Evolutionary conservation across 495 filamentous ascomycete genomes (phyloP).

Genomic region (Neurospora sp.): DNA sequence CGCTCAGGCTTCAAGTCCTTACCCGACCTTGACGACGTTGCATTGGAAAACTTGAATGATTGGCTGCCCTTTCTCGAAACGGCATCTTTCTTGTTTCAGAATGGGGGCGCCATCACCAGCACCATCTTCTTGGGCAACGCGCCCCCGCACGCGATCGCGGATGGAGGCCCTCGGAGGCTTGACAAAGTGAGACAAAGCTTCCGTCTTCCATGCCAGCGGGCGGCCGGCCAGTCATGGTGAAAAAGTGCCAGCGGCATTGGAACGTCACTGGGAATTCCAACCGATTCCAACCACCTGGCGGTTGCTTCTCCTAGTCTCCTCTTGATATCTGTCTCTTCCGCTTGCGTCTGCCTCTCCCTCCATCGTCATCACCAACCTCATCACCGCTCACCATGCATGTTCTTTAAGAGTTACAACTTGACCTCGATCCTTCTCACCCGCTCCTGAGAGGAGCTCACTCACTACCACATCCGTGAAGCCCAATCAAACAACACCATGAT

Average conservation of each 20-base stretch:
- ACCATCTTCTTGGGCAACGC: background rate
- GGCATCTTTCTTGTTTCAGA: background rate
- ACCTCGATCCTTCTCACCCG: background rate
- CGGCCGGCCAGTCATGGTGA: background rate
- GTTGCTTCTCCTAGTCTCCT: background rate
- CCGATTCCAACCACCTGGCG: background rate
- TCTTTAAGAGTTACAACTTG: background rate
- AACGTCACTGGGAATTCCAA: background rate
- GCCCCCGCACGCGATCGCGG: background rate
- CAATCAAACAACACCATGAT: background rate
- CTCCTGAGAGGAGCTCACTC: background rate
- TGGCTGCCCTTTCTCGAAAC: background rate
- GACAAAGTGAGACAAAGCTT: background rate
- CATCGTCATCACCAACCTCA: background rate
- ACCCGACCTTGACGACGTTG: background rate
- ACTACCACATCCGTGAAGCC: background rate
- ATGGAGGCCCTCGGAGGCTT: background rate
- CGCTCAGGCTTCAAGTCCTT: background rate
- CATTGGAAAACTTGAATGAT: background rate
- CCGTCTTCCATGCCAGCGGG: background rate
- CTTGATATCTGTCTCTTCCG: background rate
- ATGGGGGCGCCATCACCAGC: background rate
- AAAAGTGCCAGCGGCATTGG: background rate
- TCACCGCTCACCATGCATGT: background rate
- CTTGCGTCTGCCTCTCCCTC: background rate